Evolutionary conservation across 345 rosid genomes (phyloP).

Genomic region (Ceriops tagal): DNA sequence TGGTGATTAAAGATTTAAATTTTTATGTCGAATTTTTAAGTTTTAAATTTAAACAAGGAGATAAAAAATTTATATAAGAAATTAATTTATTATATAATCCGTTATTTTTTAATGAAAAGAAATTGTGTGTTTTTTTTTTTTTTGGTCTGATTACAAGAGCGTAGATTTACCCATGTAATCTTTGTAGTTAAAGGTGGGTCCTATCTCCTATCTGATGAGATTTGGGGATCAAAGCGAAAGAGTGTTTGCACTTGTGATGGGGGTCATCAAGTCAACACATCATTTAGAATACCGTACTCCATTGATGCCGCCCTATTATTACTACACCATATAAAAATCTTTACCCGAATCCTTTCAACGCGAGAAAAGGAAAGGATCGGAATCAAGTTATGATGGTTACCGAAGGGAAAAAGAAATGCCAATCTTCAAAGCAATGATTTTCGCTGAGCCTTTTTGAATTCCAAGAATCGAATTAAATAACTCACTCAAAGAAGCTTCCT

Average conservation of each 20-base stretch:
- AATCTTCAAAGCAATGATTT: too few relatives aligned
- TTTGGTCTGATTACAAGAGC: too few relatives aligned
- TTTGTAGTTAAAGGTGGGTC: neutral
- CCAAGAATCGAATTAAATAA: constrained; percentile 23
- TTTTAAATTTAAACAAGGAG: too few relatives aligned
- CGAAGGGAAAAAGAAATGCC: too few relatives aligned
- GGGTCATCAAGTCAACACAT: neutral
- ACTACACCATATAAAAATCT: neutral
- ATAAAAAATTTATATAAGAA: too few relatives aligned
- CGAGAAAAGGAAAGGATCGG: neutral
- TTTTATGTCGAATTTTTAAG: too few relatives aligned
- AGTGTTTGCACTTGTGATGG: neutral
- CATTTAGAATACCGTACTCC: neutral
- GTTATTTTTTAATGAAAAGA: too few relatives aligned
- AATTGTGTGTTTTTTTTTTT: too few relatives aligned
- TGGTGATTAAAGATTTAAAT: too few relatives aligned
- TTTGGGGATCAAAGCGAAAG: neutral
- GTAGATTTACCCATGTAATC: neutral
- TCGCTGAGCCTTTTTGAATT: neutral
- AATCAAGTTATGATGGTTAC: too few relatives aligned
- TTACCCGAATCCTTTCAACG: too few relatives aligned
- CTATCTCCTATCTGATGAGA: neutral
- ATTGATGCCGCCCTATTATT: constrained; percentile 3
- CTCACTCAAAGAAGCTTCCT: constrained; percentile 18
- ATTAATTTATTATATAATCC: too few relatives aligned